Evolutionary conservation across 176 grass and related monocot species (phyloP), one percentile per base, ranked within the genome.

Genomic region (Areca catechu): DNA sequence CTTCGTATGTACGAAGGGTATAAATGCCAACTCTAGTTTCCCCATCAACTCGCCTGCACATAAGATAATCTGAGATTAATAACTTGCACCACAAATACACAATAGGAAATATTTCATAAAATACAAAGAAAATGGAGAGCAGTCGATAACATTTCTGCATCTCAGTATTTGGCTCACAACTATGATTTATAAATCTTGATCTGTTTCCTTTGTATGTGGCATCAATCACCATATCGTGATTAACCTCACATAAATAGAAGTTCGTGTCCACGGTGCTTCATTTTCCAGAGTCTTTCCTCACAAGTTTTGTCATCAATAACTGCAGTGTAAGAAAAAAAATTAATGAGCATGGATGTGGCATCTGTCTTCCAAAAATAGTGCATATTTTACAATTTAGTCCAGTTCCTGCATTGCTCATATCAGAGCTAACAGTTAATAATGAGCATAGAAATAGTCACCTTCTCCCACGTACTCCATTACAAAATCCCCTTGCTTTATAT

Each of bases 151-250:
- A 97, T 91, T 97, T 97, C 76, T 91, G 87, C 93, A 97, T 97
- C 74, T 80, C 84, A 22, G 87, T 88, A 77, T 97, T 97, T 66
- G 93, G 92, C 53, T 97, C 86, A 57, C 86, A 97, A 81, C 92
- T 91, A 71, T 97, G 92, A 61, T 97, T 97, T 81, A 97, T 97
- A 82, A 88, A 97, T 21, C 92, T 82, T 62, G 92, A 97, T 70
- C 74, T 75, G 48, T 97, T 97, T 70, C 92, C 86, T 70, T 97
- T 97, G 64, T 88, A 65, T 51, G 92, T 97, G 30, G 92, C 86
- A 77, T 97, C 92, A 54, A 97, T 97, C 59, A 97, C 83, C 86
- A 97, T 80, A 78, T 97, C 85, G 59, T 86, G 89, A 72, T 69
- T 91, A 63, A 91, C 75, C 75, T 97, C 92, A 56, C 92, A 97